phyloP scores from a whole-genome alignment of 805 yeast genomes.

The Grigorovia yakushimaensis region DNA sequence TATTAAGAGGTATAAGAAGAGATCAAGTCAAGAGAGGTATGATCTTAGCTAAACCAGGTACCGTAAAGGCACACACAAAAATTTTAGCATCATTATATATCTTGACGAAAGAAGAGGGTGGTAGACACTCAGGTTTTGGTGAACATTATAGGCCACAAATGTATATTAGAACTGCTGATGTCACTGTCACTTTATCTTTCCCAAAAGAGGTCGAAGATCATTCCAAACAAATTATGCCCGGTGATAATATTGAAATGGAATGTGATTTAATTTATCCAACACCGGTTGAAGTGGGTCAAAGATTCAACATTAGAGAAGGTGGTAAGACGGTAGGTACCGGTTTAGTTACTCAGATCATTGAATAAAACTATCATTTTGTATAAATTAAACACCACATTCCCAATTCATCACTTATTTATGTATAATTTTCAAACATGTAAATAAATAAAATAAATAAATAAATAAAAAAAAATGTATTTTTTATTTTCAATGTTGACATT shows the following conservation, averaged over 20 bases:
- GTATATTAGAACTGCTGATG: conserved; percentile 93
- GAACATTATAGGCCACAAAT: conserved; percentile 97
- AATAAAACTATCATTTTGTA: conserved; percentile 23
- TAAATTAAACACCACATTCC: not conserved
- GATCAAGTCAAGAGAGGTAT: conserved; percentile 95
- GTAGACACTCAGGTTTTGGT: conserved; percentile 96
- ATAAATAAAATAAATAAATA: not conserved
- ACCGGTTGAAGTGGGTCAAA: conserved; percentile 91
- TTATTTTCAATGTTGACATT: not conserved
- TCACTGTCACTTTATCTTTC: conserved; percentile 82
- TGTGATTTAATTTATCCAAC: conserved; percentile 84
- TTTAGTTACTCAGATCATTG: conserved; percentile 84
- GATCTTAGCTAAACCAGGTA: conserved; percentile 89
- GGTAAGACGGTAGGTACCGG: conserved; percentile 99
- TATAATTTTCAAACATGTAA: conserved; percentile 2
- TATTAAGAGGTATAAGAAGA: conserved; percentile 96
- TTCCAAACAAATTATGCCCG: conserved; percentile 89
- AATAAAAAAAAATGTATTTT: not conserved
- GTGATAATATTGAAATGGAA: conserved; percentile 96
- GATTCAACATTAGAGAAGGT: conserved; percentile 99
- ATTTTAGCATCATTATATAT: conserved; percentile 89
- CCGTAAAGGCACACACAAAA: conserved; percentile 87
- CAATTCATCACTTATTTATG: not conserved
- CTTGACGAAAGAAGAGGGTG: conserved; percentile 96
- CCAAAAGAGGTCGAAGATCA: conserved; percentile 76